Base-by-base conservation (phyloP, 257 asterid species). In the Prunella vulgaris region DNA sequence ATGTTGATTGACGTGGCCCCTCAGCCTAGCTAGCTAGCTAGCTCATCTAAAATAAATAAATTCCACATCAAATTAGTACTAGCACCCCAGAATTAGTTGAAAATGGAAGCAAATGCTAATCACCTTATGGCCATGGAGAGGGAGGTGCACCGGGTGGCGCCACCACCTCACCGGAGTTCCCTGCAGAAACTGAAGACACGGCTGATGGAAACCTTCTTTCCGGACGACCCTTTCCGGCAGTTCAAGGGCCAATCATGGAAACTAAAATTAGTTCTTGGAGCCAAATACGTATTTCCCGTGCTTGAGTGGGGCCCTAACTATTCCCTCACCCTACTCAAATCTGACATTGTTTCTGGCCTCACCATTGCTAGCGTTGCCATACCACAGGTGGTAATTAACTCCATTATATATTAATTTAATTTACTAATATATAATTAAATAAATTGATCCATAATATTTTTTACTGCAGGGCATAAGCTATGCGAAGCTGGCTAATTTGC, bases 301-400 rank as follows among this genome's bases (percentile, higher is more conserved):
- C 79, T 91, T n/a, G 80, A 91, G 20, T 91, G 97, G 97, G 95
- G 86, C 46, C 95, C 96, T 6, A 74, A 80, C 4, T 91, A 91
- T 37, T 80, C 13, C 15, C 78, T 91, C 74, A 56, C 48, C 2
- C 78, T 85, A 66, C 78, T 91, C 73, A 91, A 91, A 84, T 88
- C 97, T 32, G 96, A 91, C 77, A 62, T 91, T 64, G 84, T 91
- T 32, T 84, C 97, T 68, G 97, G 97, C 12, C 97, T 91, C 86
- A 91, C 97, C 76, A 91, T 91, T 72, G 97, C 97, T 13, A 88
- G 96, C 73, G 90, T 91, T 53, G 97, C 97, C 77, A 91, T 91
- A 18, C 97, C 97, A 76, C 97, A 90, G 90, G 92, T 84, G 90
- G 92, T 84, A 0, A 20, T 13, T 25, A 0, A 4, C n/a, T n/a